Evolutionary conservation across 352 stramenopile genomes (phyloP), one percentile per base, ranked within the genome.

Genomic region (Achlya hypogyna): DNA sequence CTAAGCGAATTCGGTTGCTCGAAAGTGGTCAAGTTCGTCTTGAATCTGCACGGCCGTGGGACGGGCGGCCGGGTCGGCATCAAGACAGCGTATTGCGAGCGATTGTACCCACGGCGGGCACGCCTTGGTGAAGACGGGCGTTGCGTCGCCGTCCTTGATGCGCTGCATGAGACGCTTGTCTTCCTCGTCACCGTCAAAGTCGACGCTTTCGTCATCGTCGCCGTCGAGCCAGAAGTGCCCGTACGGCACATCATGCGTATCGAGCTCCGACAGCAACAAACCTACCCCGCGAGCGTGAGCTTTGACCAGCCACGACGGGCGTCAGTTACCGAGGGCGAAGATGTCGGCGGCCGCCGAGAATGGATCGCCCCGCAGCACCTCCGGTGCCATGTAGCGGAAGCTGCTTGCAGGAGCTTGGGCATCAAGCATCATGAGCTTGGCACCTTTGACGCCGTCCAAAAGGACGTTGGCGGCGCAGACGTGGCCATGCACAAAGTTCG

Each of bases 361-460:
- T 16, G 49, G 49, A 6, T 54, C 49, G 29, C 49, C 49, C 6
- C 49, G 49, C 29, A 54, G 16, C 16, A 54, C 49, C 29, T 54
- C 49, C 6, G 49, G 49, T 6, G 49, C 49, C 23, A 34, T 54
- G 29, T 54, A 16, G 23, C 49, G 49, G 49, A 54, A 54, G 29
- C 49, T 54, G 34, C 34, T 42, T 6, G 6, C 14, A 6, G 34
- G 34, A 6, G 34, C 34, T 42, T 42, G 34, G 23, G 49, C 49
- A 34, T 54, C 49, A 16, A 54, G 49, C 49, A 54, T 54, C 49
- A 54, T 54, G 29, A 54, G 49, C 29, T 54, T 54, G 29, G 49
- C 49, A 14, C 49, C 49, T 16, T 54, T 54, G 49, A 34, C 49
- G 29, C 49, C 49, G 29, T 54, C 49, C 6, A 54, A 16, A 12